Percentiles rank a stretch among this genome's conserved stretches.
phyloP scores from a whole-genome alignment of 345 rosid species.

The Hypericum perforatum region DNA sequence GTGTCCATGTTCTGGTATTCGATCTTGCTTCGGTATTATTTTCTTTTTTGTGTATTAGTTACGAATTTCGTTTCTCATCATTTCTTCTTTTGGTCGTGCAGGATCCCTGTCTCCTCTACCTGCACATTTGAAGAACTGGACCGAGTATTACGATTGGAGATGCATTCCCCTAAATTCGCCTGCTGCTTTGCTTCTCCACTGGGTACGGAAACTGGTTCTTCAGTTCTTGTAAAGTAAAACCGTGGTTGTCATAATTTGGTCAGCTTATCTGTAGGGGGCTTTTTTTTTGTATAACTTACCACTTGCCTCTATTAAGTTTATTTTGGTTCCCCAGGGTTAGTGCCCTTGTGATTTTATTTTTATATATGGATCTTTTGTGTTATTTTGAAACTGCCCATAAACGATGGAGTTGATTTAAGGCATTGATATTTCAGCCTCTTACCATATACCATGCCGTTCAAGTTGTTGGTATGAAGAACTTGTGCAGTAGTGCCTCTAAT shows the following conservation, averaged over 20 bases:
- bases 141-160: constrained; percentile 74
- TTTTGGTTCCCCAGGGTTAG: too few relatives aligned
- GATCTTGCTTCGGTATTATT: constrained; percentile 6
- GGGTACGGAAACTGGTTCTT: constrained; percentile 40
- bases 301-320: too few relatives aligned
- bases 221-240: not conserved
- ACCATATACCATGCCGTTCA: constrained; percentile 55
- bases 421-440: constrained; percentile 55
- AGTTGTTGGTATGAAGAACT: constrained; percentile 34
- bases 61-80: constrained; percentile 2
- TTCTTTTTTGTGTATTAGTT: not conserved
- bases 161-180: constrained; percentile 69
- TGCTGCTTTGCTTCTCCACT: constrained; percentile 78
- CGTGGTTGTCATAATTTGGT: too few relatives aligned
- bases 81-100: constrained; percentile 20
- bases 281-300: too few relatives aligned
- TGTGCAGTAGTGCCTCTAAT: constrained; percentile 21
- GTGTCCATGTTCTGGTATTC: constrained; percentile 69
- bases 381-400: too few relatives aligned
- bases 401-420: not conserved
- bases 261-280: too few relatives aligned
- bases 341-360: too few relatives aligned
- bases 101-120: constrained; percentile 41
- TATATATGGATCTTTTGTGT: too few relatives aligned
- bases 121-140: constrained; percentile 39